Evolutionary conservation across 75 land plant species (phyloP).

Genomic region (Selaginella tamariscina): DNA sequence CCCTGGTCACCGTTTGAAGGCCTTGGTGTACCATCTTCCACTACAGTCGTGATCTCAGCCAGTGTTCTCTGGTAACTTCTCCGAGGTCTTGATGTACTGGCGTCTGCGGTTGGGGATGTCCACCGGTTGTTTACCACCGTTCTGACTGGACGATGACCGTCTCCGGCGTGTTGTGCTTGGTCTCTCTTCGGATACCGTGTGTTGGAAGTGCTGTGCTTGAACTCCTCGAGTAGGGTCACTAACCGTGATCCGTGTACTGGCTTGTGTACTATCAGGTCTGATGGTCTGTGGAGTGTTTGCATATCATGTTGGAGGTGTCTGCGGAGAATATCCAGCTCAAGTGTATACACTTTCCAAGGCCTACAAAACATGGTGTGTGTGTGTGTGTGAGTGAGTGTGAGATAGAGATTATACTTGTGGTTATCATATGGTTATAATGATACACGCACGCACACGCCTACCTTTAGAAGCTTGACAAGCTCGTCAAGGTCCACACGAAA

Average conservation of each 20-base stretch:
- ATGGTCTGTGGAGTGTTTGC: slow-evolving; percentile 17
- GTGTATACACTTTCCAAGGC: slow-evolving; percentile 13
- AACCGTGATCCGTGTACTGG: slow-evolving; percentile 60
- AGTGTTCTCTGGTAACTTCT: too few relatives aligned
- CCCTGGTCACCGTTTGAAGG: neutral
- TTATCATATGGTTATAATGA: too few relatives aligned
- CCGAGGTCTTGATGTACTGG: neutral
- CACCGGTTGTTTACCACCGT: neutral
- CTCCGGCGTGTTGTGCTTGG: neutral
- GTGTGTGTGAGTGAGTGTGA: too few relatives aligned
- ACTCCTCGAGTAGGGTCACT: slow-evolving; percentile 23
- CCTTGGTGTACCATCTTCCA: neutral
- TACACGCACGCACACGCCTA: too few relatives aligned
- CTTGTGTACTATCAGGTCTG: slow-evolving; percentile 37
- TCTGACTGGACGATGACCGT: neutral
- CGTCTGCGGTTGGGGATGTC: neutral
- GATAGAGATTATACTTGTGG: too few relatives aligned
- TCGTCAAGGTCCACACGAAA: slow-evolving; percentile 21
- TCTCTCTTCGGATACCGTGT: slow-evolving; percentile 13
- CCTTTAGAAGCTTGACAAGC: neutral
- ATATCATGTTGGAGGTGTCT: slow-evolving; percentile 13
- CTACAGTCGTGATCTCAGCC: neutral
- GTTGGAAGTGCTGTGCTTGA: slow-evolving; percentile 22
- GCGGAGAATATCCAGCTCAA: slow-evolving; percentile 47
- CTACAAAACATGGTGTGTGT: too few relatives aligned